Conservation (phyloP, 2,329 filamentous ascomycete genomes). For the Trichoderma atrobrunneum region DNA sequence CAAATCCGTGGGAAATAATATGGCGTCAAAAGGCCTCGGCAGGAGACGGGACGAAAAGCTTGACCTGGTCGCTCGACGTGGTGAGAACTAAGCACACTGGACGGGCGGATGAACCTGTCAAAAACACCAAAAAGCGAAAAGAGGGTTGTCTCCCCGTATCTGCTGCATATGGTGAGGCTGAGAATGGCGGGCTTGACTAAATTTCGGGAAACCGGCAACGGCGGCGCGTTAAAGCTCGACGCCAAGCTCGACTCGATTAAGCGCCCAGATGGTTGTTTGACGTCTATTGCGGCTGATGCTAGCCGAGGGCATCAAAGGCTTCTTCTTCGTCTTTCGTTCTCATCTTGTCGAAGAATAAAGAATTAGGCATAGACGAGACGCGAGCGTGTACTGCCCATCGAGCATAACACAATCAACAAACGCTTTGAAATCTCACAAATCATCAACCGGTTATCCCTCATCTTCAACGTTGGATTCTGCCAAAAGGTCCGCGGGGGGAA, state of each 20-base stretch:
- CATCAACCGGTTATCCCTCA: not conserved
- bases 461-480: not conserved
- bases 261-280: not conserved
- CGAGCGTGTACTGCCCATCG: not conserved
- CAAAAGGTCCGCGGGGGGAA: not conserved
- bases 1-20: not conserved
- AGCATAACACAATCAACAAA: not conserved
- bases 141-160: not conserved
- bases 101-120: not conserved
- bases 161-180: not conserved
- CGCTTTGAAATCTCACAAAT: not conserved
- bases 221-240: not conserved
- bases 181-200: not conserved
- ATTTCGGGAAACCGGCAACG: constrained; percentile 10
- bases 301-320: not conserved
- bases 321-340: not conserved
- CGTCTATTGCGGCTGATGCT: not conserved
- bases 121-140: not conserved
- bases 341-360: not conserved
- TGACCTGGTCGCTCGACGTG: not conserved
- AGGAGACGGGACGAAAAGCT: not conserved
- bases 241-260: not conserved
- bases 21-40: not conserved
- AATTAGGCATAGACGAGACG: not conserved
- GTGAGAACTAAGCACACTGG: not conserved